These are phyloP conservation scores for Trichothecium roseum DNA, from an alignment of 2,329 filamentous ascomycete genomes.

Conservation along the genomic window DNA sequence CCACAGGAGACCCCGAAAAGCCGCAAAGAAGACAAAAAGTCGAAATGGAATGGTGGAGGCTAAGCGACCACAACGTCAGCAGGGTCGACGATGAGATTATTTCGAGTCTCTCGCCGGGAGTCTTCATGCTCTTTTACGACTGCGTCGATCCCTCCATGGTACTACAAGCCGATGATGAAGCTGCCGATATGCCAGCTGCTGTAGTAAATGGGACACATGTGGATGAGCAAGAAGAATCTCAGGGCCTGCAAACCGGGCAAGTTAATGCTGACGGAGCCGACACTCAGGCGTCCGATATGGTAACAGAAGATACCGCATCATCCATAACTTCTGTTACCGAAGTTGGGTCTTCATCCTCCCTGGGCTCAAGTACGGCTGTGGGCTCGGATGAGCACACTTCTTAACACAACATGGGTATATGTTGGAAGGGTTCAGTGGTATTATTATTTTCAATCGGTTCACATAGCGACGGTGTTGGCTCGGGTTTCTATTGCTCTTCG, in stretches of 20 bases:
- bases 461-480: slow-evolving; percentile 19
- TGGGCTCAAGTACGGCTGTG: too few relatives aligned
- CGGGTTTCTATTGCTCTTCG: too few relatives aligned
- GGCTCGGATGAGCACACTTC: too few relatives aligned
- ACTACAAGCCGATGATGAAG: slow-evolving; percentile 16
- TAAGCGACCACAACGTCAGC: slow-evolving; percentile 81
- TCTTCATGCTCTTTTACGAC: slow-evolving; percentile 98
- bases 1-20: slow-evolving; percentile 6
- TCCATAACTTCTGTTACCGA: too few relatives aligned
- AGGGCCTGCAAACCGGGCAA: not conserved
- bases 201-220: too few relatives aligned
- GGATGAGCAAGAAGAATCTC: too few relatives aligned
- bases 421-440: not conserved
- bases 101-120: slow-evolving; percentile 59
- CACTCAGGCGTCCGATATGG: too few relatives aligned
- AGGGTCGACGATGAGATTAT: slow-evolving; percentile 64
- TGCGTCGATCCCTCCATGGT: slow-evolving; percentile 46
- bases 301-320: too few relatives aligned
- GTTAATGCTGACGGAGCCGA: not conserved
- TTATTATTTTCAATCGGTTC: slow-evolving; percentile 1
- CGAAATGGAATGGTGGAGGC: slow-evolving; percentile 67
- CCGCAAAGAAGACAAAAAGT: slow-evolving; percentile 15
- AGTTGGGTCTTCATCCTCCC: too few relatives aligned
- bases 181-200: not conserved
- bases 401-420: not conserved